Percentiles rank a stretch among this genome's conserved stretches.
phyloP scores from a whole-genome alignment of 805 yeast genomes.

The Candida nanaspora region DNA sequence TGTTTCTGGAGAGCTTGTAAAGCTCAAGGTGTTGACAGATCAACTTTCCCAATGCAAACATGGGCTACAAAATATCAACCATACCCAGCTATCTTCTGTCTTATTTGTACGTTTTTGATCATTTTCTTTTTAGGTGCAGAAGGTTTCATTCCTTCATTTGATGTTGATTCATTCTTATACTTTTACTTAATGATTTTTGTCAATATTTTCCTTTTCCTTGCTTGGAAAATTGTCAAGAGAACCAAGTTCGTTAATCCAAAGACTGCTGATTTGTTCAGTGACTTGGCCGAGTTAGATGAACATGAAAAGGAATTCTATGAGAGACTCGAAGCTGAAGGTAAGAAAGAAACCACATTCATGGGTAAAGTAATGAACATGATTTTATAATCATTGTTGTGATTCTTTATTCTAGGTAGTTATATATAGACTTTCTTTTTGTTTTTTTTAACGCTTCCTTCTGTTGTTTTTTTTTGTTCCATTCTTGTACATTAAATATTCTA shows the following conservation, averaged over 20 bases:
- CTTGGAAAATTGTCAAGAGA: constrained; percentile 27
- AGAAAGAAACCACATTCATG: background rate
- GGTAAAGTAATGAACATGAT: background rate
- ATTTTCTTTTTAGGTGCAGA: constrained; percentile 31
- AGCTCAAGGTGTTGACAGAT: constrained; percentile 45
- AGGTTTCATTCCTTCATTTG: constrained; percentile 26
- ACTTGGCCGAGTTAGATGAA: constrained; percentile 35
- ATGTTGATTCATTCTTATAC: constrained; percentile 25
- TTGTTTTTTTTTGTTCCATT: too few species aligned
- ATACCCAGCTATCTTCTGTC: constrained; percentile 19
- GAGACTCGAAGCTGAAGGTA: background rate
- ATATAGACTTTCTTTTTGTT: too few species aligned
- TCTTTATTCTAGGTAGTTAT: too few species aligned
- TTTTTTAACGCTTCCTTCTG: too few species aligned
- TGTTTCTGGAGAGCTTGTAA: constrained; percentile 57
- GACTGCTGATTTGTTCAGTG: constrained; percentile 33
- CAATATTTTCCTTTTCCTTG: constrained; percentile 22
- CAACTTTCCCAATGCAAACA: constrained; percentile 37
- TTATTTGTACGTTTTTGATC: constrained; percentile 28
- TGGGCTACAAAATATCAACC: constrained; percentile 39
- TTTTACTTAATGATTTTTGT: constrained; percentile 30
- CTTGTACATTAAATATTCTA: too few species aligned
- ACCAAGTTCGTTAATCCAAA: constrained; percentile 25
- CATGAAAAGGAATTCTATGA: constrained; percentile 20
- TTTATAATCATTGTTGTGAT: too few species aligned